Evolutionary conservation across 2,329 filamentous ascomycete species (phyloP).

Genomic region (Penicillium sp.): DNA sequence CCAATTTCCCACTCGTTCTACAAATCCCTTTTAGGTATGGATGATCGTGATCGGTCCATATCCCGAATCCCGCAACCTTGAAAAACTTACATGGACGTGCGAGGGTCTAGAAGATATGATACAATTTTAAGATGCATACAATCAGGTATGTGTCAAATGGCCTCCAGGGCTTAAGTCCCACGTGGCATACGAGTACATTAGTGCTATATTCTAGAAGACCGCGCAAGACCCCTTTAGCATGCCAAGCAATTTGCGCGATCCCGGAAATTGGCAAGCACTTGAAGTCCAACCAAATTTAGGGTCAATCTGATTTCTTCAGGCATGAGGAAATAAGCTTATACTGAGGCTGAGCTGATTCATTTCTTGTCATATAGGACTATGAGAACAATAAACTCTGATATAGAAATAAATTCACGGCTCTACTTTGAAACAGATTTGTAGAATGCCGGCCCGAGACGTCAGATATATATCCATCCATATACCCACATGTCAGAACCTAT

Average conservation of each 20-base stretch:
- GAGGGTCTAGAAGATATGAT: neutral
- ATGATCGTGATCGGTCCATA: slow-evolving; percentile 4
- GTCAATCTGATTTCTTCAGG: neutral
- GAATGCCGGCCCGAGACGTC: neutral
- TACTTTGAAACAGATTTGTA: no score
- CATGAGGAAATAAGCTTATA: neutral
- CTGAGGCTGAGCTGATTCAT: neutral
- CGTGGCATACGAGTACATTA: neutral
- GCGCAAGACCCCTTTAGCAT: neutral
- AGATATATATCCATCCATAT: neutral
- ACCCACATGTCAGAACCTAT: neutral
- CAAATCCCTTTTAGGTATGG: slow-evolving; percentile 3
- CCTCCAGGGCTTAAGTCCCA: neutral
- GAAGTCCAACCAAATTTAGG: neutral
- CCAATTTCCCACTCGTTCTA: slow-evolving; percentile 23
- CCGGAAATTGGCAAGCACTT: neutral
- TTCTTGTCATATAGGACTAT: neutral
- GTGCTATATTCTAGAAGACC: neutral
- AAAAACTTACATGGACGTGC: neutral
- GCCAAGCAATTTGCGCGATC: slow-evolving; percentile 2
- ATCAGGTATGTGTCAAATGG: neutral
- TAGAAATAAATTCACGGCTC: no score
- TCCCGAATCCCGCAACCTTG: neutral
- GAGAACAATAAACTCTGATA: no score
- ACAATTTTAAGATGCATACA: neutral